Percentiles rank a stretch among this genome's conserved stretches.
Evolutionary conservation across 176 grass and related monocot species (phyloP).

Genomic region (Coix lacrymajobi): DNA sequence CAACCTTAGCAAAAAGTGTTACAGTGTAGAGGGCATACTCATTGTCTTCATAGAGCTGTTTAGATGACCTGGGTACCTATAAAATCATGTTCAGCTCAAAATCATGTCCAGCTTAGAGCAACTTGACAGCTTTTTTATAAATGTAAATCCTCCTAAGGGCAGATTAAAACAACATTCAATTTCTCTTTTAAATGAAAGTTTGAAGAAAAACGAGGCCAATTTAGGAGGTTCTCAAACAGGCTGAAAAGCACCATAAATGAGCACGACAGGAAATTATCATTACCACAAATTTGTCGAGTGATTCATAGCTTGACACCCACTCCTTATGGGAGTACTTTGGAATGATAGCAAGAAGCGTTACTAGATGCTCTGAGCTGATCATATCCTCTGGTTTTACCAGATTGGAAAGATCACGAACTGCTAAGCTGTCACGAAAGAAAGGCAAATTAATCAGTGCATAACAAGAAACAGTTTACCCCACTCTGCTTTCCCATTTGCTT

Average conservation of each 20-base stretch:
- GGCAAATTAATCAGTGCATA: not conserved
- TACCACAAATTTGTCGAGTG: conserved; percentile 85
- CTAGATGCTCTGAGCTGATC: conserved; percentile 79
- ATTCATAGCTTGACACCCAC: conserved; percentile 88
- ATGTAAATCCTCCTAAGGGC: not conserved
- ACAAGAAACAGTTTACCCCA: not conserved
- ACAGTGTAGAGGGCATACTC: conserved; percentile 94
- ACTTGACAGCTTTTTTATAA: not conserved
- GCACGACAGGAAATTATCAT: not conserved
- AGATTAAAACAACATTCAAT: not conserved
- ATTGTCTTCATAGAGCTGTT: conserved; percentile 78
- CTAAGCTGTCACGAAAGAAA: conserved; percentile 50
- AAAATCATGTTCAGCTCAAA: conserved; percentile 29
- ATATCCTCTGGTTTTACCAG: conserved; percentile 90
- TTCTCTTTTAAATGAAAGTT: not conserved
- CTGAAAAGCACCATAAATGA: not conserved
- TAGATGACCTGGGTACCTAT: conserved; percentile 86
- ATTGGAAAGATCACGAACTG: conserved; percentile 85
- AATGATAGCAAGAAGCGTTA: conserved; percentile 90
- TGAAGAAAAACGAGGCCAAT: not conserved
- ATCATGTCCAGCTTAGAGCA: not conserved
- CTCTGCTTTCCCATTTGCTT: not conserved
- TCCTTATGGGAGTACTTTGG: conserved; percentile 97
- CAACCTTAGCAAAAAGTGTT: conserved; percentile 79
- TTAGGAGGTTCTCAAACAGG: not conserved